Evolutionary conservation across 2,329 filamentous ascomycete genomes (phyloP).

Genomic region (Trichoderma koningii): DNA sequence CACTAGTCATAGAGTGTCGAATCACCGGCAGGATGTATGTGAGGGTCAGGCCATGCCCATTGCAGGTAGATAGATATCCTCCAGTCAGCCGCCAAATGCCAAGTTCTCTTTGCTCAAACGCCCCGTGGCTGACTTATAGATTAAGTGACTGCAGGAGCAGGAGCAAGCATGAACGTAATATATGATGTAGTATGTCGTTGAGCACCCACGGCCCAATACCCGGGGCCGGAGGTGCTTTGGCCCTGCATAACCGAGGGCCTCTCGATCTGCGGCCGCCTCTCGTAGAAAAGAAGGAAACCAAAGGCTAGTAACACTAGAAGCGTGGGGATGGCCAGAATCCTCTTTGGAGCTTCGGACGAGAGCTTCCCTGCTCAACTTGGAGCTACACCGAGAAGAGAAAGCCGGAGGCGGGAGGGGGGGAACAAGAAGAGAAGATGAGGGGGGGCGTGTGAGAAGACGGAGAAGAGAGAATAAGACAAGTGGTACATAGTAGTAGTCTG

Average conservation of each 20-base stretch:
- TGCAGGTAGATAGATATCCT: background rate
- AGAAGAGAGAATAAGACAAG: background rate
- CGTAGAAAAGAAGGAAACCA: conserved; percentile 30
- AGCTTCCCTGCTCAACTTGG: conserved; percentile 16
- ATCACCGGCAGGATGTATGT: background rate
- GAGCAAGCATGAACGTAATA: conserved; percentile 9
- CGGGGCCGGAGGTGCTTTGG: conserved; percentile 31
- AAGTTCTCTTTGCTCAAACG: no score
- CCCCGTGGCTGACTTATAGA: background rate
- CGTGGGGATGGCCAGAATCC: conserved; percentile 35
- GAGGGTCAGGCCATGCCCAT: no score
- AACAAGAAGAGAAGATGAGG: background rate
- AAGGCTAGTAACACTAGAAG: conserved; percentile 32
- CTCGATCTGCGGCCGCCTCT: conserved; percentile 41
- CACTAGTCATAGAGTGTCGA: background rate
- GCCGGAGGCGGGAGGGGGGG: background rate
- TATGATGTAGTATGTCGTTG: background rate
- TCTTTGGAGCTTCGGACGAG: conserved; percentile 20
- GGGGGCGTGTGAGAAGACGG: background rate
- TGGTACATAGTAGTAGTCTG: no score
- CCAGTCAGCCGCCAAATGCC: background rate
- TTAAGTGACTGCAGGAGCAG: background rate
- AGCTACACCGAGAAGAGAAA: conserved; percentile 23
- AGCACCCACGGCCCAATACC: conserved; percentile 7
- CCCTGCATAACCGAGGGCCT: conserved; percentile 46